These are phyloP conservation scores for Boletellus sp. DNA, from an alignment of 1,284 basidiomycete species.

Conservation along the genomic window DNA sequence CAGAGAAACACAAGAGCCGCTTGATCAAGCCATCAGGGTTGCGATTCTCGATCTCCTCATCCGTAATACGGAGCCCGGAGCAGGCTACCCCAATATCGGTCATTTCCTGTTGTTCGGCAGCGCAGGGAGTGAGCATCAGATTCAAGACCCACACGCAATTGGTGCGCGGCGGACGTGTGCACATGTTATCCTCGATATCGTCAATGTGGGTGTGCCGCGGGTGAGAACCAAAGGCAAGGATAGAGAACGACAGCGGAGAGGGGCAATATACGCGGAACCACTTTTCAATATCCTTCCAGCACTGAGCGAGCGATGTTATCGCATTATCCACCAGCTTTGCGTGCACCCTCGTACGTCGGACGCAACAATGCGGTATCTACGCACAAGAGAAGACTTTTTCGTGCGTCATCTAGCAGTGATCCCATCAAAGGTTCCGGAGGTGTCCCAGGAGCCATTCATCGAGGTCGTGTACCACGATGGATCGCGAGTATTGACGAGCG, in stretches of 20 bases:
- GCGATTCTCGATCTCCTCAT: slow-evolving; percentile 87
- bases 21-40: slow-evolving; percentile 71
- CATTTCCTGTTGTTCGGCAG: slow-evolving; percentile 86
- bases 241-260: slow-evolving; percentile 34
- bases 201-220: slow-evolving; percentile 67
- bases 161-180: slow-evolving; percentile 70
- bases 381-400: slow-evolving; percentile 88
- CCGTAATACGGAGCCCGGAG: slow-evolving; percentile 65
- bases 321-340: slow-evolving; percentile 84
- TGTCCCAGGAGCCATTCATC: slow-evolving; percentile 53
- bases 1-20: slow-evolving; percentile 41
- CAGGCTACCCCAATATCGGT: slow-evolving; percentile 80
- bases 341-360: slow-evolving; percentile 81
- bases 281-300: slow-evolving; percentile 71
- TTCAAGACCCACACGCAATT: slow-evolving; percentile 74
- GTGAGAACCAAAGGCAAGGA: slow-evolving; percentile 47
- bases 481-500: slow-evolving; percentile 69
- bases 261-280: slow-evolving; percentile 38
- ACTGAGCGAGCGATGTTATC: slow-evolving; percentile 85
- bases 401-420: slow-evolving; percentile 76
- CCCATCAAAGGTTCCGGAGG: slow-evolving; percentile 57
- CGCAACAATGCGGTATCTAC: slow-evolving; percentile 83
- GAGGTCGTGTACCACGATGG: slow-evolving; percentile 74
- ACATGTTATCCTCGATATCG: slow-evolving; percentile 77
- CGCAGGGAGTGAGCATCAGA: slow-evolving; percentile 49